Evolutionary conservation across 1,284 basidiomycete genomes (phyloP), one percentile per base, ranked within the genome.

Genomic region (Malassezia caprae): DNA sequence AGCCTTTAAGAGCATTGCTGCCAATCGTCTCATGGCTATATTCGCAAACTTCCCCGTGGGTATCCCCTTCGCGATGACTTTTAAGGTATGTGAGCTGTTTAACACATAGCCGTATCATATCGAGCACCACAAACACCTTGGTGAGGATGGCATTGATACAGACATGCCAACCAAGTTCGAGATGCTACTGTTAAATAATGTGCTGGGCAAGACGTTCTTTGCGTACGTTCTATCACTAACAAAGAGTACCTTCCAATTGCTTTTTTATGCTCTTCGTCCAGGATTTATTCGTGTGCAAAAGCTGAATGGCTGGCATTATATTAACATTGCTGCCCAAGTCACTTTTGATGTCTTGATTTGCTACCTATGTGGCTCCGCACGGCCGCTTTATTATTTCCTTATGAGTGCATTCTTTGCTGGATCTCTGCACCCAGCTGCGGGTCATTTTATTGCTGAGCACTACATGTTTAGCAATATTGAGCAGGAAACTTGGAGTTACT

Each of bases 401-500:
- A 79, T 86, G 69, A 86, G 84, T 58, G 87, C 84, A 69, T 94
- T 96, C 81, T 90, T 96, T 69, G 93, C 93, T 6, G 93, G 93
- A 0, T 89, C 86, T 64, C 76, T 96, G 28, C 93, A 98, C 72
- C 94, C 94, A 0, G 87, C 87, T 67, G 91, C 91, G 0, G 93
- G 88, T 1, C 93, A 98, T 78, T 98, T 98, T 70, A 96, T 96
- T 63, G 90, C 90, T 4, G 90, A 96, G 76, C 69, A 76, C 53
- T 75, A 75, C 60, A 63, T 73, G 58, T 76, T 75, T 43, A 67
- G 37, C 21, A 68, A 57, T 47, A 72, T 62, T 56, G 76, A 70
- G 35, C 91, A 96, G 75, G 94, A 98, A 78, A 98, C 94, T 0
- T 96, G 90, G 77, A 88, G 85, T 54, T 98, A 98, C 76, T 96